Base-by-base conservation (phyloP, 2,329 filamentous ascomycete species). In the Cladosporium velox region DNA sequence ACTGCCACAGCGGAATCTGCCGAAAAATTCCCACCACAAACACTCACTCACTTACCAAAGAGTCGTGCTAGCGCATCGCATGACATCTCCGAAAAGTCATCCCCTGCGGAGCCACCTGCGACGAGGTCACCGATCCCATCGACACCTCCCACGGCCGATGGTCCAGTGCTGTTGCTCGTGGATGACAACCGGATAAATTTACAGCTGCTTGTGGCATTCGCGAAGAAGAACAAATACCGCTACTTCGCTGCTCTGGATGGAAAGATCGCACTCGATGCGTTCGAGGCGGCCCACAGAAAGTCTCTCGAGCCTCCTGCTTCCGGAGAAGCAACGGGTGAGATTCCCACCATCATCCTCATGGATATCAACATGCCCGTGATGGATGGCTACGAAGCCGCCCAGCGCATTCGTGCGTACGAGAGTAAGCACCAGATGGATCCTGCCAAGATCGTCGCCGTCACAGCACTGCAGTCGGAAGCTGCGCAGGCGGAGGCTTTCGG, bases 261-360 rank as follows among this genome's bases (percentile, higher is more conserved):
- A 7, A 75, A 80, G 0, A 73, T 82, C 10, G 75, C 74, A 32
- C 82, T 81, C 65, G 77, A 80, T 51, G 58, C 70, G 21, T 58
- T 32, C 32, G 76, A 79, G 38, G 57, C 35, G 12, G 34, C 62
- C 10, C 32, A 44, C 41, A 71, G 4, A 12, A n/a, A 26, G 1
- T 58, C 55, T 34, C 34, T 41, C 32, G 14, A 12, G 34, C 5
- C 34, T 4, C 3, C 49, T 15, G 24, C 26, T 6, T n/a, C 49
- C 8, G 24, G 15, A 24, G 24, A 14, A 30, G 12, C 14, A 1
- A 11, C 41, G 4, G 41, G 3, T 2, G 41, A 47, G 7, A 47
- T 47, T 2, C 41, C 64, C 6, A 78, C 79, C 35, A 78, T 83
- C 52, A 79, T 85, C 4, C 77, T 85, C 8, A 85, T 86, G 82